Evolutionary conservation across 2,329 filamentous ascomycete species (phyloP).

Genomic region (Kalmusia sp.): DNA sequence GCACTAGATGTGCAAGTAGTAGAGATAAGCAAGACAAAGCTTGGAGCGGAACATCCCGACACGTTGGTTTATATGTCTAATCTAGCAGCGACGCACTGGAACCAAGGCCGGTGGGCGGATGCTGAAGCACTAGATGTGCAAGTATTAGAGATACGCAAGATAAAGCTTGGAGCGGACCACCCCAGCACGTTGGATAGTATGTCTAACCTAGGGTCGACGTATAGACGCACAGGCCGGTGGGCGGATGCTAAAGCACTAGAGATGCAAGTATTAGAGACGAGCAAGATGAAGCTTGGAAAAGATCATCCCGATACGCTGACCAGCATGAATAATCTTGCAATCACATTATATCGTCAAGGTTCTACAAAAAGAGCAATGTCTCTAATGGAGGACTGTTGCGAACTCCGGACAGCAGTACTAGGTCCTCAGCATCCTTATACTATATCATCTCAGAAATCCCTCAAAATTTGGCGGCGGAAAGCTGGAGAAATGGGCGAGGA

Average conservation of each 20-base stretch:
- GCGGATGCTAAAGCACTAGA: conserved; percentile 7
- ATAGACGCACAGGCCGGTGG: conserved; percentile 1
- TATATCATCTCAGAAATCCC: not conserved
- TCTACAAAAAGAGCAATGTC: not conserved
- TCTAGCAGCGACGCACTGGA: not conserved
- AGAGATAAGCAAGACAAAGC: too few species aligned
- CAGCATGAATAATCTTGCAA: not conserved
- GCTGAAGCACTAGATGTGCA: not conserved
- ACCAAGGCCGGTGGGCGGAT: not conserved
- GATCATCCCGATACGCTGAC: not conserved
- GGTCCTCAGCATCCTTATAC: not conserved
- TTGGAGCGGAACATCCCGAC: conserved; percentile 11
- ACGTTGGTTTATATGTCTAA: conserved; percentile 14
- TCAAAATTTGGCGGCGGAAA: not conserved
- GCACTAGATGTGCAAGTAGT: too few species aligned
- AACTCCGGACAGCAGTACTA: not conserved
- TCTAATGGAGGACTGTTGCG: not conserved
- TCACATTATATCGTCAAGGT: not conserved
- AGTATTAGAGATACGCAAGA: conserved; percentile 1
- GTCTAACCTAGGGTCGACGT: not conserved
- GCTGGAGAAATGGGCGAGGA: not conserved
- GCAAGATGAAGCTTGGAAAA: not conserved
- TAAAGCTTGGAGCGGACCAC: not conserved
- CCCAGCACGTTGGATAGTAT: not conserved
- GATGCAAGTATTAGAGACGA: conserved; percentile 1